Evolutionary conservation across 441 rosid species (phyloP), one percentile per base, ranked within the genome.

Genomic region (Jatropha podagrica): DNA sequence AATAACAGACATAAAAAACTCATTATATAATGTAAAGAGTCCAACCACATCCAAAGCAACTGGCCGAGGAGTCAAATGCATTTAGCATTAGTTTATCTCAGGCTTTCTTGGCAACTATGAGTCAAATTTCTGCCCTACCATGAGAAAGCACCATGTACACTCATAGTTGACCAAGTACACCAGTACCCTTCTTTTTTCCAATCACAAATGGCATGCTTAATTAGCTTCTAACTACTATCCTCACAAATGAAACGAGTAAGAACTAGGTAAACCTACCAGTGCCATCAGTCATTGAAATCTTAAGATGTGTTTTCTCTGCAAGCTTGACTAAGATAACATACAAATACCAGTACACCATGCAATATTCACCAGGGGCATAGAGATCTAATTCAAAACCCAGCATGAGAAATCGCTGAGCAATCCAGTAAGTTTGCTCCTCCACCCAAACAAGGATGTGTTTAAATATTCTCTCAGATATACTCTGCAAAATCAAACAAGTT

Each of bases 281-380:
- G 61, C 74, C 83, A 72, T 74, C 80, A 76, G 80, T 81, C 49
- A 81, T 67, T 62, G 93, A 80, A 80, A 83, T 85, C 85, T 83
- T 89, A 73, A 85, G 71, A 81, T 91, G 97, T 76, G 89, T 87
- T 84, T 86, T 96, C 84, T 94, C 99, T 9, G 92, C 89, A 73
- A 94, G 93, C 85, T 88, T 94, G 87, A 87, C 80, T 70, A 90
- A 84, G 73, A 85, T 91, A 38, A 83, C 86, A 77, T 92, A 91
- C 70, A 88, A 73, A 70, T 94, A 96, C 99, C 99, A 96, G 83
- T 96, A 96, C 8, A 94, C 97, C 98, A 96, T 92, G 86, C 97
- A 91, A 85, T 89, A 92, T 85, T 96, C 98, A 76, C 85, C 76
- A 0, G 92, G 87, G 68, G 97, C 91, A 84, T 92, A 96, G 65